These are phyloP conservation scores for Pseudozyma sp. DNA, from an alignment of 1,284 basidiomycete genomes.

Conservation along the genomic window DNA sequence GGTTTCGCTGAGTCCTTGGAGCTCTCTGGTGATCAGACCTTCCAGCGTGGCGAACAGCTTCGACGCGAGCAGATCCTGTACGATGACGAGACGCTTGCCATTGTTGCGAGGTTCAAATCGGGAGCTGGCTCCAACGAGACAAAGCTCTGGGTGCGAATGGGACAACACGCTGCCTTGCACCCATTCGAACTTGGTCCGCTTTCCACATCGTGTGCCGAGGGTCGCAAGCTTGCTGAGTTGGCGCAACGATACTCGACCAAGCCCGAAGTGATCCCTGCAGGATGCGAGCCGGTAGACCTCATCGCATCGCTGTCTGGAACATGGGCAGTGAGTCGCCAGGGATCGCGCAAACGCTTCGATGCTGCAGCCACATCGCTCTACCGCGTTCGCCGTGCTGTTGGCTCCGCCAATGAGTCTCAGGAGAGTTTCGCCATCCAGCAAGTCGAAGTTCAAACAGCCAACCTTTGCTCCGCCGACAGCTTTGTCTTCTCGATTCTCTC, in stretches of 20 bases:
- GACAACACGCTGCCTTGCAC: slow-evolving; percentile 35
- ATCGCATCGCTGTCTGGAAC: slow-evolving; percentile 35
- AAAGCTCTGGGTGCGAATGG: slow-evolving; percentile 40
- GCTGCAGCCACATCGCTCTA: slow-evolving; percentile 45
- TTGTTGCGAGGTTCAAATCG: slow-evolving; percentile 41
- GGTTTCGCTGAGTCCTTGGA: slow-evolving; percentile 38
- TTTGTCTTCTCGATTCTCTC: slow-evolving; percentile 48
- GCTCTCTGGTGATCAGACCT: slow-evolving; percentile 38
- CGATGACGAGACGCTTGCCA: slow-evolving; percentile 50
- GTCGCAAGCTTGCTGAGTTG: slow-evolving; percentile 51
- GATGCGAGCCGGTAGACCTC: slow-evolving; percentile 47
- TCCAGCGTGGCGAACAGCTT: slow-evolving; percentile 41
- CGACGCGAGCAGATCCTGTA: slow-evolving; percentile 48
- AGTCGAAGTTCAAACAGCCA: slow-evolving; percentile 51
- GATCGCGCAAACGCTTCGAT: slow-evolving; percentile 50
- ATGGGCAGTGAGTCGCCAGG: slow-evolving; percentile 45
- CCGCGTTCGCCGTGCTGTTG: slow-evolving; percentile 41
- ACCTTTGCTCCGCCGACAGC: slow-evolving; percentile 58
- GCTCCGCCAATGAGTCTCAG: slow-evolving; percentile 4
- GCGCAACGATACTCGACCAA: slow-evolving; percentile 48
- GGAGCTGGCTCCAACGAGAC: slow-evolving; percentile 26
- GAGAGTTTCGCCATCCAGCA: slow-evolving; percentile 53
- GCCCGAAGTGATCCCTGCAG: slow-evolving; percentile 41
- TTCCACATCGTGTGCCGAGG: slow-evolving; percentile 45
- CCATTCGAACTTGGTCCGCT: slow-evolving; percentile 38